Evolutionary conservation across 2,329 filamentous ascomycete species (phyloP).

Genomic region (Diaporthe velutina): DNA sequence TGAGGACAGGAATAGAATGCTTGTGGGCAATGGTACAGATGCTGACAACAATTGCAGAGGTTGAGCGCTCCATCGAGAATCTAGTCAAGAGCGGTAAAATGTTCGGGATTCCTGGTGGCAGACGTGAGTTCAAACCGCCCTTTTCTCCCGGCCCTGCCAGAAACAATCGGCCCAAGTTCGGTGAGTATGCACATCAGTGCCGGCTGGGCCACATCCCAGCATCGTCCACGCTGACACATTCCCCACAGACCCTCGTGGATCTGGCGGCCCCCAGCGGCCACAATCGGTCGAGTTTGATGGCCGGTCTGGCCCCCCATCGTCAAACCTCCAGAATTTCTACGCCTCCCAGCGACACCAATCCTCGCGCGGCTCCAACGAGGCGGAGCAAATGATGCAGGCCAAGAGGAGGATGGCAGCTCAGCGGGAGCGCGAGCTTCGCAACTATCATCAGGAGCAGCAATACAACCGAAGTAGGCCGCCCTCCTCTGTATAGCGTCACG

Average conservation of each 20-base stretch:
- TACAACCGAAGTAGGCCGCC: conserved; percentile 98
- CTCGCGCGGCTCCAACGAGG: conserved; percentile 86
- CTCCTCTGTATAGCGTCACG: conserved; percentile 77
- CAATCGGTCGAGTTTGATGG: conserved; percentile 51
- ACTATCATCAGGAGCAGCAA: conserved; percentile 99
- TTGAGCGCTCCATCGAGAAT: conserved; percentile 95
- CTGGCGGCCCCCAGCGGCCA: conserved; percentile 39
- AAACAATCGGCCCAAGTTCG: conserved; percentile 69
- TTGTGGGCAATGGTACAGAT: conserved; percentile 29
- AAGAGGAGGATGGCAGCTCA: conserved; percentile 99
- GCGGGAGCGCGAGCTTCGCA: conserved; percentile 98
- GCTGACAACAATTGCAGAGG: conserved; percentile 72
- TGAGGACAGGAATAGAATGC: not conserved
- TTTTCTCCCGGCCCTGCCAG: conserved; percentile 67
- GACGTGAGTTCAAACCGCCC: conserved; percentile 85
- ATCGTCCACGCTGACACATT: conserved; percentile 39
- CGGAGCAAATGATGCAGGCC: conserved; percentile 98
- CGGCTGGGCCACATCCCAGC: conserved; percentile 45
- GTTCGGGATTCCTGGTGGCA: conserved; percentile 74
- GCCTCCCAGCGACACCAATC: conserved; percentile 92
- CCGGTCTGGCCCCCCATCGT: conserved; percentile 70
- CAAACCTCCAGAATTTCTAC: conserved; percentile 94
- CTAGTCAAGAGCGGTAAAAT: conserved; percentile 93
- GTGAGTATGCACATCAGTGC: conserved; percentile 59
- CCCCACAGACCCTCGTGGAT: conserved; percentile 32